Percentiles rank a stretch among this genome's conserved stretches.
phyloP scores from a whole-genome alignment of 192 early-diverging fungal species.

The Linnemannia schmuckeri region DNA sequence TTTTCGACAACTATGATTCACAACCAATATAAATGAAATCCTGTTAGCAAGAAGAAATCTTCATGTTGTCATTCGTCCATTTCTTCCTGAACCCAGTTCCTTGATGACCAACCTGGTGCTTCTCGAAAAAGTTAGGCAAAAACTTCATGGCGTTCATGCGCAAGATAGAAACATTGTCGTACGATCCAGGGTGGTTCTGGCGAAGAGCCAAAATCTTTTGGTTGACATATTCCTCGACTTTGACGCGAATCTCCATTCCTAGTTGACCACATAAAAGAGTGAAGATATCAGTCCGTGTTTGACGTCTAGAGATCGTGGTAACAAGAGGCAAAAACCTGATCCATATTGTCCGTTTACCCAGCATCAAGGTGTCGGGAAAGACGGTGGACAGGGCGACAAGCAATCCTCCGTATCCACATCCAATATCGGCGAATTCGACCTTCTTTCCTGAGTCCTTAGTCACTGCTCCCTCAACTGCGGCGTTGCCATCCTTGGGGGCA shows the following conservation, averaged over 20 bases:
- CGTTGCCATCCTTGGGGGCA: constrained; percentile 51
- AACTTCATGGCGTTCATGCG: constrained; percentile 99
- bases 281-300: background rate
- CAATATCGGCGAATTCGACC: constrained; percentile 98
- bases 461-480: constrained; percentile 28
- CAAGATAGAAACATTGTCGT: constrained; percentile 97
- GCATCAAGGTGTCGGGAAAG: constrained; percentile 92
- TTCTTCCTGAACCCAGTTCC: background rate
- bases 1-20: constrained; percentile 81
- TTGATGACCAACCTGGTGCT: constrained; percentile 78
- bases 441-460: constrained; percentile 57
- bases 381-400: constrained; percentile 89
- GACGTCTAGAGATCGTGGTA: background rate
- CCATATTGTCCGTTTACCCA: constrained; percentile 64
- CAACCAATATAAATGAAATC: background rate
- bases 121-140: constrained; percentile 96
- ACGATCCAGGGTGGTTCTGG: constrained; percentile 77
- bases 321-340: background rate
- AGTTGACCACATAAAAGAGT: background rate
- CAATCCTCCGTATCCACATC: constrained; percentile 98
- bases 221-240: constrained; percentile 94
- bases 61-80: background rate
- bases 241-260: constrained; percentile 98
- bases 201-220: constrained; percentile 90
- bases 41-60: background rate